A percentile compares a stretch with the other conserved stretches of the same genome.
These are phyloP conservation scores for Aspergillus clavatus DNA, from an alignment of 2,329 filamentous ascomycete genomes.

Conservation along the genomic window DNA sequence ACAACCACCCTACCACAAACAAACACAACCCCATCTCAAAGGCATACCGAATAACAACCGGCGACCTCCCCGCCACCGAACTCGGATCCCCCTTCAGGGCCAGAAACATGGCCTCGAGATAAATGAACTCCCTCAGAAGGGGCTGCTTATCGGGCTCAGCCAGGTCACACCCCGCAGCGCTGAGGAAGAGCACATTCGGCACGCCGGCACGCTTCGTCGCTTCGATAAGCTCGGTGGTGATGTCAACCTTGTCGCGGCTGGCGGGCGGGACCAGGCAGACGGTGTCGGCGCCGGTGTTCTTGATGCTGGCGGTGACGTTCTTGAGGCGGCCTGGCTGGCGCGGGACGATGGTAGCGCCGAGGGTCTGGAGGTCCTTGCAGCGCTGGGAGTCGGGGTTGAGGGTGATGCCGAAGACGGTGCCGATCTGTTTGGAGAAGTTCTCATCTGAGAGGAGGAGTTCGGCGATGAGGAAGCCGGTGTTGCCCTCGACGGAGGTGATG, in stretches of 20 bases:
- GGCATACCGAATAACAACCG: slow-evolving; percentile 42
- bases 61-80: slow-evolving; percentile 39
- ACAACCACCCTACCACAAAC: no score
- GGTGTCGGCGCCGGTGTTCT: slow-evolving; percentile 44
- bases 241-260: slow-evolving; percentile 44
- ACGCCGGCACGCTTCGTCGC: slow-evolving; percentile 45
- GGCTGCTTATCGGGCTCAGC: slow-evolving; percentile 48
- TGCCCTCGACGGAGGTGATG: slow-evolving; percentile 47
- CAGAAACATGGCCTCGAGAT: slow-evolving; percentile 45
- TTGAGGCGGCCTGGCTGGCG: slow-evolving; percentile 41
- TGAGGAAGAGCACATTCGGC: slow-evolving; percentile 46
- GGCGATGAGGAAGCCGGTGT: slow-evolving; percentile 50
- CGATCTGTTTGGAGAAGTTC: slow-evolving; percentile 42
- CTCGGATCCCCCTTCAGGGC: slow-evolving; percentile 42
- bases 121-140: slow-evolving; percentile 48
- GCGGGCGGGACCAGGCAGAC: slow-evolving; percentile 49
- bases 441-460: slow-evolving; percentile 45
- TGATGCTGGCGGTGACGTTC: slow-evolving; percentile 37
- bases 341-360: slow-evolving; percentile 42
- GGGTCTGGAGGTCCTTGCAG: slow-evolving; percentile 38
- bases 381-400: slow-evolving; percentile 37
- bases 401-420: slow-evolving; percentile 40
- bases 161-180: slow-evolving; percentile 48
- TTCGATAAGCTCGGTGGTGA: slow-evolving; percentile 43
- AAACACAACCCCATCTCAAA: no score